Evolutionary conservation across 169 alveolate species (phyloP).

Genomic region (Plasmodium fragile): DNA sequence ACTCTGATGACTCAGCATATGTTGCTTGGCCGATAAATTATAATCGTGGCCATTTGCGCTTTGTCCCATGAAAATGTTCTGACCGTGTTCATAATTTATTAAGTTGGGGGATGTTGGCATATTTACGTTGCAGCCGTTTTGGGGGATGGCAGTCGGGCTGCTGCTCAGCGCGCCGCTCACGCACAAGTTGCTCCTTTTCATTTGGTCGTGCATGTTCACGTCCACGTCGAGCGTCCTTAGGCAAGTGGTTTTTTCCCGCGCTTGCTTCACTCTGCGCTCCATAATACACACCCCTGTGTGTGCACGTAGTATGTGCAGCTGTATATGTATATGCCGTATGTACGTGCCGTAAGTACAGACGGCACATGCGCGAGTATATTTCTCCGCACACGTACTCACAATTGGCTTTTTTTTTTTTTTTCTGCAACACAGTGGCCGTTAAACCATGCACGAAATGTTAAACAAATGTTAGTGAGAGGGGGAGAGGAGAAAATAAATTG

Average conservation of each 20-base stretch:
- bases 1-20: background rate
- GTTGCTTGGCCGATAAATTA: slow-evolving; percentile 15
- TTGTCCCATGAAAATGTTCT: slow-evolving; percentile 5
- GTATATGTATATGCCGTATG: background rate
- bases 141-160: background rate
- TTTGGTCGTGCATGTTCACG: slow-evolving; percentile 9
- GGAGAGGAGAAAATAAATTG: background rate
- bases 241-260: background rate
- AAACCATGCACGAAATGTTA: background rate
- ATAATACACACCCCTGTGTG: slow-evolving; percentile 2
- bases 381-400: slow-evolving; percentile 5
- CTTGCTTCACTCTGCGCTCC: slow-evolving; percentile 24
- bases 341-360: background rate
- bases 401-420: background rate
- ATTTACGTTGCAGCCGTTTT: slow-evolving; percentile 7
- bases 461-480: background rate
- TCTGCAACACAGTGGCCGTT: background rate
- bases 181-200: slow-evolving; percentile 11
- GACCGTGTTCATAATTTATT: background rate
- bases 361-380: background rate
- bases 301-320: background rate
- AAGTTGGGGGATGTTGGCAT: background rate
- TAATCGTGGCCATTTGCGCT: slow-evolving; percentile 13
- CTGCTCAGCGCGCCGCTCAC: background rate
- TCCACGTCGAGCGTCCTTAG: slow-evolving; percentile 15